Evolutionary conservation across 257 asterid genomes (phyloP), one percentile per base, ranked within the genome.

Genomic region (Solanum gandarillasii): DNA sequence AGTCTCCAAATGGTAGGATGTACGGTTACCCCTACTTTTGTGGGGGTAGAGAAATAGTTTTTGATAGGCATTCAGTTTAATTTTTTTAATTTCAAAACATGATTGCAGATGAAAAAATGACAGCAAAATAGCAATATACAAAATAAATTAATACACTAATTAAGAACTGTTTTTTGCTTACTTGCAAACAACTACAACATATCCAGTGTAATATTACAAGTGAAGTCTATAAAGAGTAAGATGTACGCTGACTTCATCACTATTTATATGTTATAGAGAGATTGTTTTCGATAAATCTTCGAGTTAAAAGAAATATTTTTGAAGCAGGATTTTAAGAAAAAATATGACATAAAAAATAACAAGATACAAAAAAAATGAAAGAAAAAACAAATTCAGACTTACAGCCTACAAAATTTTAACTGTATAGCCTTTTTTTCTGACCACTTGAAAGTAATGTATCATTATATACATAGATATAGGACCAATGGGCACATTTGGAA

Each of bases 381-480:
- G 4, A 65, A n/a, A 65, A 65, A 65, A n/a, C 29, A n/a, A 65
- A 25, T 25, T 25, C 81, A 72, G 46, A 72, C 8, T 31, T 18
- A 72, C 23, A 18, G 81, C 46, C 81, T 72, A 43, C 46, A 34
- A 72, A 8, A 0, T 12, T 29, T 46, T 82, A 46, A 82, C 85
- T 82, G 70, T 29, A 5, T 46, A 29, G 85, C 68, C 25, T 82
- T 82, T 12, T 65, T 65, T 65, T 81, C 85, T 82, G 85, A 46
- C 70, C 85, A 7, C 4, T 82, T 82, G 85, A 82, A 82, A 82
- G 70, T 70, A 82, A 82, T 82, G 85, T 29, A 48, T 29, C 85
- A 48, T 82, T 81, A 81, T 46, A 82, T 46, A 82, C 70, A 82
- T 82, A 48, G 85, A 82, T 82, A 48, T 46, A 46, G 85, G 70